Evolutionary conservation across 768 basidiomycete genomes (phyloP).

Genomic region (Trametes villosa): DNA sequence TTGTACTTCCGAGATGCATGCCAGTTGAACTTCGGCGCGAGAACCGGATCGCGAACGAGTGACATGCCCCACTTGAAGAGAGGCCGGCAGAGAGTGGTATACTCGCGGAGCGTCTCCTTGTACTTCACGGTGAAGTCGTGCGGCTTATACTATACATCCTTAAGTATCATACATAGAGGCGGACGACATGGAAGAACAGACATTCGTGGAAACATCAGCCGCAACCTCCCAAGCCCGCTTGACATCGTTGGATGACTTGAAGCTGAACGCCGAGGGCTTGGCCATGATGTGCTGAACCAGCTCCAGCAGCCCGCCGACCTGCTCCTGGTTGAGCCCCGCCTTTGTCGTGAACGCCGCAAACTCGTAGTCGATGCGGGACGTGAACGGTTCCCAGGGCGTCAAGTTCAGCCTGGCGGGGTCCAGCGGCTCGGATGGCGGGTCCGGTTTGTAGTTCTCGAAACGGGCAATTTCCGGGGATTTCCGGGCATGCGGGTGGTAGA

Average conservation of each 20-base stretch:
- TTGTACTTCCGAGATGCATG: constrained; percentile 38
- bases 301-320: constrained; percentile 26
- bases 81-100: constrained; percentile 28
- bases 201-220: constrained; percentile 2
- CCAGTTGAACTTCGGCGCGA: constrained; percentile 35
- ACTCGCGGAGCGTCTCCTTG: constrained; percentile 20
- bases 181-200: constrained; percentile 7
- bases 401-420: not conserved
- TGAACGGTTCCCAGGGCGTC: constrained; percentile 38
- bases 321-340: constrained; percentile 24
- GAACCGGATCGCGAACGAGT: constrained; percentile 32
- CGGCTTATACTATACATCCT: not conserved
- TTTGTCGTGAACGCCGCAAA: constrained; percentile 34
- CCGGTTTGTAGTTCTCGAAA: not conserved
- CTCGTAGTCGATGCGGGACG: constrained; percentile 34
- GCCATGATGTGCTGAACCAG: constrained; percentile 21
- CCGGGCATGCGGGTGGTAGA: not conserved
- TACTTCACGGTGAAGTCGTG: not conserved
- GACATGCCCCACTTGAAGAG: constrained; percentile 36
- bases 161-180: constrained; percentile 4
- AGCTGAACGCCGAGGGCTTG: constrained; percentile 15
- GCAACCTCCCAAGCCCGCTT: constrained; percentile 25
- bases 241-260: constrained; percentile 29
- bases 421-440: not conserved
- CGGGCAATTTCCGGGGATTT: not conserved